Percentiles rank a stretch among this genome's conserved stretches.
phyloP scores from a whole-genome alignment of 2,329 filamentous ascomycete species.

The Exophiala oligosperma region DNA sequence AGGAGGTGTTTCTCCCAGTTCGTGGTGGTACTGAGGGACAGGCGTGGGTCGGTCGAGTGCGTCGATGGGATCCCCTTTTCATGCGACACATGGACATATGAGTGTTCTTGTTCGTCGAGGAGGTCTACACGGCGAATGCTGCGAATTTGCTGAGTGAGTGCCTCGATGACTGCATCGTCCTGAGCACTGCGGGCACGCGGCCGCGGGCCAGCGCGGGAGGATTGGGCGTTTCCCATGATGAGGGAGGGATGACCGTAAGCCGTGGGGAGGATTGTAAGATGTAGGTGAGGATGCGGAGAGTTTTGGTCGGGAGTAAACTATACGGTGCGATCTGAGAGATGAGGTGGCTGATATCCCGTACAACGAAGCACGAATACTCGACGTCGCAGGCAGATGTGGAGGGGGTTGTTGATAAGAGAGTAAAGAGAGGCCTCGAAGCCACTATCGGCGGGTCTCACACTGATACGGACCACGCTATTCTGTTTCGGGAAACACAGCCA shows the following conservation, averaged over 20 bases:
- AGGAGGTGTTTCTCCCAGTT: constrained; percentile 64
- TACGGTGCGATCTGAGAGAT: no score
- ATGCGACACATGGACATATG: constrained; percentile 52
- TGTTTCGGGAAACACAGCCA: neutral
- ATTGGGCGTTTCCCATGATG: constrained; percentile 30
- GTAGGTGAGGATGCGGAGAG: no score
- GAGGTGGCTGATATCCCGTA: neutral
- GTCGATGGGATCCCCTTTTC: constrained; percentile 40
- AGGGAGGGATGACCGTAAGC: neutral
- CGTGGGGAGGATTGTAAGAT: no score
- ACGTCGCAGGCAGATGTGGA: neutral
- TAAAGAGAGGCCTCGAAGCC: neutral
- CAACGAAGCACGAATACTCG: no score
- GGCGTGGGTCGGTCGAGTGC: constrained; percentile 31
- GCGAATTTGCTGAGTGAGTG: constrained; percentile 43
- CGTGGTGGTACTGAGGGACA: constrained; percentile 54
- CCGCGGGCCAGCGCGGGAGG: constrained; percentile 10
- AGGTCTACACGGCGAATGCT: constrained; percentile 34
- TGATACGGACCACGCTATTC: neutral
- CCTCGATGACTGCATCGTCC: constrained; percentile 31
- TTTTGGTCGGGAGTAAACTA: no score
- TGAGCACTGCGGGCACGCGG: neutral
- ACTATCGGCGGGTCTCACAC: neutral
- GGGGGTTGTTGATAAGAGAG: neutral
- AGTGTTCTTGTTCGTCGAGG: constrained; percentile 45